Base-by-base conservation (phyloP, 257 asterid genomes). In the Agastache rugosa region DNA sequence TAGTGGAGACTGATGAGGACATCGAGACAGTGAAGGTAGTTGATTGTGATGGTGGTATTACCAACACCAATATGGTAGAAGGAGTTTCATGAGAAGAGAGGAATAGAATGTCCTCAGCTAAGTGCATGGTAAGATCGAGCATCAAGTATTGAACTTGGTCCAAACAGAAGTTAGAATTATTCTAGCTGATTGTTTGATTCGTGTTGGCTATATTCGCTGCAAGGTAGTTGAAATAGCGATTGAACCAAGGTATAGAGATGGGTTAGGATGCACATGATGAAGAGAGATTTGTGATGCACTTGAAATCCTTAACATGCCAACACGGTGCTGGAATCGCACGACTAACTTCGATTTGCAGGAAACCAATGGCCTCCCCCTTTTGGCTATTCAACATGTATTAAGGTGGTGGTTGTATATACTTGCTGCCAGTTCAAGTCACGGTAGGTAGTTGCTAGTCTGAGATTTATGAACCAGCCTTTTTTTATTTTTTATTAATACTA, bases 1-100 rank as follows among this genome's bases (percentile, higher is more conserved):
- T 78, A 29, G 42, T 72, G 66, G 86, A 85, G 80, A 72, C 31
- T 20, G 79, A 78, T 12, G 75, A 80, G 51, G 79, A 83, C 16
- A 54, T 71, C 45, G 82, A 81, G 78, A 67, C 69, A 51, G 83
- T 73, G 76, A 63, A 81, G 66, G 70, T 53, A 48, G 71, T 70
- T 63, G 77, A 74, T 65, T 47, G 71, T 73, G 80, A 76, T 71
- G 72, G 69, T 71, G 72, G 72, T 63, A 77, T 22, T 41, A 51
- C 74, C 48, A 27, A 17, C 47, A 44, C 77, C 69, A 41, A 65
- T 54, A 23, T 61, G 75, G 79, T 51, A 27, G 82, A 77, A 71
- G 80, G 68, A 59, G 67, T 74, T 75, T 87, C 82, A 39, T 75
- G 76, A 83, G 68, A 59, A 27, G 2, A n/a, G 77, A 63, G 53